Conservation (phyloP, 2,329 filamentous ascomycete species). For the Pyrenophora tritici-repentis region DNA sequence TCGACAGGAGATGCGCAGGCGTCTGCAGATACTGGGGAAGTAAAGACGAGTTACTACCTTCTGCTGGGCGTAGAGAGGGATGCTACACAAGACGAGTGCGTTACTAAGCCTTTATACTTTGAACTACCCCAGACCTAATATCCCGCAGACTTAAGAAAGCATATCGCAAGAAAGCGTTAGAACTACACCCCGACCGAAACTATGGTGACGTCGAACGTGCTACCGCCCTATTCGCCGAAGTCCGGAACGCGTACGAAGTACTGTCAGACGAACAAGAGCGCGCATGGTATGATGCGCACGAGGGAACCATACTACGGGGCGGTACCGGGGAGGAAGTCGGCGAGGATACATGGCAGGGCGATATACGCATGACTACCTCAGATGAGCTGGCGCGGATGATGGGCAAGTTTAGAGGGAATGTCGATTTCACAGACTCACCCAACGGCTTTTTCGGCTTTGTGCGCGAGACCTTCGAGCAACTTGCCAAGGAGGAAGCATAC, state of each 20-base stretch:
- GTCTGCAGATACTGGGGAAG: slow-evolving; percentile 32
- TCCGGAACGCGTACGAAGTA: slow-evolving; percentile 94
- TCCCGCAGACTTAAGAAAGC: slow-evolving; percentile 80
- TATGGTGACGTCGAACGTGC: slow-evolving; percentile 81
- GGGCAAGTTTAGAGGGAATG: slow-evolving; percentile 75
- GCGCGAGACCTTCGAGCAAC: slow-evolving; percentile 74
- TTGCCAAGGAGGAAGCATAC: slow-evolving; percentile 78
- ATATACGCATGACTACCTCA: slow-evolving; percentile 76
- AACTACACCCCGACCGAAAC: slow-evolving; percentile 94
- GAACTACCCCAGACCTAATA: background rate
- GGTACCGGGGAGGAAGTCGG: slow-evolving; percentile 57
- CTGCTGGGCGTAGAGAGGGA: slow-evolving; percentile 73
- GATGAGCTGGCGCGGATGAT: slow-evolving; percentile 80
- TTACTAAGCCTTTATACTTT: slow-evolving; percentile 1
- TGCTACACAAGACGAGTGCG: slow-evolving; percentile 81
- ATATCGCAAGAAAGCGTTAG: slow-evolving; percentile 86
- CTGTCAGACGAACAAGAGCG: slow-evolving; percentile 93
- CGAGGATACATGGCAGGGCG: slow-evolving; percentile 64
- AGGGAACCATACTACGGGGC: slow-evolving; percentile 78
- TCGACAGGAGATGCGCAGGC: slow-evolving; percentile 43
- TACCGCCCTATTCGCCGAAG: slow-evolving; percentile 84
- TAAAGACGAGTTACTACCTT: slow-evolving; percentile 83
- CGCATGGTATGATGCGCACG: slow-evolving; percentile 96
- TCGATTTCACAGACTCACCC: slow-evolving; percentile 80
- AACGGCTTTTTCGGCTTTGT: slow-evolving; percentile 85